Conservation (phyloP, 495 filamentous ascomycete genomes). For the Haplographium delicatum region DNA sequence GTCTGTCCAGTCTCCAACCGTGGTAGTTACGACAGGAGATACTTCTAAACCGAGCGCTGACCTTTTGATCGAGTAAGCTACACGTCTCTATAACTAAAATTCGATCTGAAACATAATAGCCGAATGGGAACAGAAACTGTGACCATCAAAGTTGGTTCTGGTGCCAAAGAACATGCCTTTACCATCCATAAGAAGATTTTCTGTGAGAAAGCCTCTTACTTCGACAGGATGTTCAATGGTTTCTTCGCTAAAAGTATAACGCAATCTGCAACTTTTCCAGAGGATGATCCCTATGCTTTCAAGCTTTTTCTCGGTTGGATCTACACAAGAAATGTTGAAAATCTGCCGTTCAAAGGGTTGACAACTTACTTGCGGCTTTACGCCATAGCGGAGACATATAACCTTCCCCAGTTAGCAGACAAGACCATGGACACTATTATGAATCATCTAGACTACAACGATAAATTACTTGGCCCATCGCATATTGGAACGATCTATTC, state of each 20-base stretch:
- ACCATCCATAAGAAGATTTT: conserved; percentile 19
- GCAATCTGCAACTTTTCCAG: neutral
- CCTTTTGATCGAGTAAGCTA: too few relatives aligned
- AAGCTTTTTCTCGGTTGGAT: neutral
- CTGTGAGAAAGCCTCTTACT: neutral
- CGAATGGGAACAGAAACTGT: neutral
- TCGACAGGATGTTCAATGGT: conserved; percentile 4
- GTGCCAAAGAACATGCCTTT: neutral
- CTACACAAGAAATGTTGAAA: neutral
- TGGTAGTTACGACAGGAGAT: too few relatives aligned
- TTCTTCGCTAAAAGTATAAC: neutral
- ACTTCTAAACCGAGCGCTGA: too few relatives aligned
- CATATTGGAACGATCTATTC: too few relatives aligned
- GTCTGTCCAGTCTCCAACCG: too few relatives aligned
- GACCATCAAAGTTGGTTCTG: neutral
- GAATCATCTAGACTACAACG: too few relatives aligned
- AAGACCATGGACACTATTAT: neutral
- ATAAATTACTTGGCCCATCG: too few relatives aligned
- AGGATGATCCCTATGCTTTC: conserved; percentile 2
- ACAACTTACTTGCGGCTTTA: neutral
- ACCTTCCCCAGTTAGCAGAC: neutral
- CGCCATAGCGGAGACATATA: neutral
- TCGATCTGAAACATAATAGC: too few relatives aligned
- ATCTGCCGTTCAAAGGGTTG: neutral
- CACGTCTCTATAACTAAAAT: too few relatives aligned